These are phyloP conservation scores for Escovopsis sp. DNA, from an alignment of 2,329 filamentous ascomycete genomes.

Conservation along the genomic window DNA sequence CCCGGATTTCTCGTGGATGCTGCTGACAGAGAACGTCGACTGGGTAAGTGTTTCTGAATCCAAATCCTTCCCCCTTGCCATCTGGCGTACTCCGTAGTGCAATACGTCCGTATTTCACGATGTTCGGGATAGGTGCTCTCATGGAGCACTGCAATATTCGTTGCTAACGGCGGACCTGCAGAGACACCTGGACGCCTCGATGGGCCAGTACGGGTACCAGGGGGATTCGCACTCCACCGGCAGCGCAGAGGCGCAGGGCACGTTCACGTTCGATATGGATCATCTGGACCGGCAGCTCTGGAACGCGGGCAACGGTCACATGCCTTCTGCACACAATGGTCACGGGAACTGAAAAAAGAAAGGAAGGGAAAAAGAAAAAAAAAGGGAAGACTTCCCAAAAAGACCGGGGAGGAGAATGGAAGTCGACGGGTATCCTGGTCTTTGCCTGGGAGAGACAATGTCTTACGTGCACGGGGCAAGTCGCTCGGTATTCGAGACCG, in stretches of 20 bases:
- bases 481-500: too few species aligned
- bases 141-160: too few species aligned
- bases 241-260: slow-evolving; percentile 16
- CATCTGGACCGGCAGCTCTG: slow-evolving; percentile 12
- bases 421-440: too few species aligned
- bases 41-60: slow-evolving; percentile 17
- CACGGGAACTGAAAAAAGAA: slow-evolving; percentile 1
- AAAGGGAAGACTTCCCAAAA: too few species aligned
- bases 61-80: neutral
- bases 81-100: too few species aligned
- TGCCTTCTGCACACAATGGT: slow-evolving; percentile 3
- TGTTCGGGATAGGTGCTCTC: too few species aligned
- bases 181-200: slow-evolving; percentile 14
- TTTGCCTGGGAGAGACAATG: too few species aligned
- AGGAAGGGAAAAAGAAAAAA: too few species aligned
- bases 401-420: too few species aligned
- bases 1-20: slow-evolving; percentile 22
- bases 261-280: slow-evolving; percentile 12
- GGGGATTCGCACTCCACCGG: slow-evolving; percentile 13
- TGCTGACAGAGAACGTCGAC: slow-evolving; percentile 19
- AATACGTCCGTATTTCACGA: too few species aligned
- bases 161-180: neutral
- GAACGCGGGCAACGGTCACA: slow-evolving; percentile 2
- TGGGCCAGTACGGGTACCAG: slow-evolving; percentile 13
- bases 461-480: too few species aligned